phyloP scores from a whole-genome alignment of 169 alveolate species.

The Cryptosporidium sp. region DNA sequence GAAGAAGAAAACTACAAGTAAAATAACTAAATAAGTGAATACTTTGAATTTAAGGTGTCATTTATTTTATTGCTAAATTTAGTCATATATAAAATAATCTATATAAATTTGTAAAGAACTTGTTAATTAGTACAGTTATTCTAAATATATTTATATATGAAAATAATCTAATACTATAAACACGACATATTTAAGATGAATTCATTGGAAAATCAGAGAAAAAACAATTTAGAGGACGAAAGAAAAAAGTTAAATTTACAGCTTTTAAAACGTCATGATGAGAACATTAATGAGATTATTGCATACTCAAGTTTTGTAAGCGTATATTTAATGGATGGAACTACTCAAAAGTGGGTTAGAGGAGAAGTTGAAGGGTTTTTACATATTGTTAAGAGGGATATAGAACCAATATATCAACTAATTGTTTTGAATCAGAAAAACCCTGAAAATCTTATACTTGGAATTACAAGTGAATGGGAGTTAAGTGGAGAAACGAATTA shows the following conservation, averaged over 20 bases:
- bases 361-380: constrained; percentile 74
- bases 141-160: not conserved
- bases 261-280: constrained; percentile 69
- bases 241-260: constrained; percentile 43
- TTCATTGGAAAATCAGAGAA: not conserved
- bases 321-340: constrained; percentile 62
- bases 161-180: not conserved
- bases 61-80: not conserved
- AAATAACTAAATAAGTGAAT: not conserved
- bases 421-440: constrained; percentile 69
- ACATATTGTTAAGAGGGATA: constrained; percentile 55
- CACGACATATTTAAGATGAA: not conserved
- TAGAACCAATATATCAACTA: constrained; percentile 55
- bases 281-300: constrained; percentile 36
- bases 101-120: no score
- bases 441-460: constrained; percentile 59
- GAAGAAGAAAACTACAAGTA: not conserved
- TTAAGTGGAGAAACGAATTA: constrained; percentile 67
- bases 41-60: not conserved
- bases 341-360: constrained; percentile 70
- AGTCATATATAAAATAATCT: not conserved
- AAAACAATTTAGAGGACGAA: constrained; percentile 39
- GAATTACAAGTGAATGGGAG: constrained; percentile 66
- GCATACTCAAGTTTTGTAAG: constrained; percentile 74
- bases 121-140: not conserved